Base-by-base conservation (phyloP, 2,329 filamentous ascomycete genomes). In the Penicillium verrucosum region DNA sequence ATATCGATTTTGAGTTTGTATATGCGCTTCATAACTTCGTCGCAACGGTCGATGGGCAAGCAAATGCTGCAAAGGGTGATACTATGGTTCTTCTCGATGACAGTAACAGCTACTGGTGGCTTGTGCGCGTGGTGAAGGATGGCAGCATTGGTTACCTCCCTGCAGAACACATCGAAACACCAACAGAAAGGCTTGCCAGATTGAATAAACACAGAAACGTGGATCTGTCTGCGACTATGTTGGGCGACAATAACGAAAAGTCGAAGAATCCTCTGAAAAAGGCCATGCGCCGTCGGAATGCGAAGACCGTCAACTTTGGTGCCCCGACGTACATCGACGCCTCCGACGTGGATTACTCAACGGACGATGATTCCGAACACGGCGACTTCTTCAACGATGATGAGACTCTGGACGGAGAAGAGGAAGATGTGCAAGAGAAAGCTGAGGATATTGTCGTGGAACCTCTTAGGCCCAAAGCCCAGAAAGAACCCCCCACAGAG, bases 101-200 rank as follows among this genome's bases (percentile, higher is more conserved):
- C 69, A 97, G 92, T 78, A 99, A 99, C 78, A 97, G 92, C 77
- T 99, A 99, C 75, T 99, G 94, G 94, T 99, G 94, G 94, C 84
- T 99, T 59, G 94, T 99, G 14, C 85, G 93, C 63, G 90, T 99
- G 44, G 92, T 97, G 51, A 97, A 97, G 75, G 94, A 99, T 76
- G 95, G 90, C 73, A 97, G 92, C 72, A 99, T 99, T 74, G 86
- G 85, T 42, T 99, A 99, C 71, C 80, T 99, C 54, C 94, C 94
- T 48, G 94, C 94, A 47, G 94, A 99, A 74, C 94, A 99, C 72
- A 99, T 99, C 63, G 94, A 99, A 74, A 99, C 94, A 9, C 94
- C 94, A 2, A 97, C 93, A 16, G 94, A 99, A 79, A 85, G 94
- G 70, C 77, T 99, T 60, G 94, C 94, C 44, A 86, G 94, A 62